Conservation (phyloP, 176 grass and related monocot species). For the Aechmea fasciata region DNA sequence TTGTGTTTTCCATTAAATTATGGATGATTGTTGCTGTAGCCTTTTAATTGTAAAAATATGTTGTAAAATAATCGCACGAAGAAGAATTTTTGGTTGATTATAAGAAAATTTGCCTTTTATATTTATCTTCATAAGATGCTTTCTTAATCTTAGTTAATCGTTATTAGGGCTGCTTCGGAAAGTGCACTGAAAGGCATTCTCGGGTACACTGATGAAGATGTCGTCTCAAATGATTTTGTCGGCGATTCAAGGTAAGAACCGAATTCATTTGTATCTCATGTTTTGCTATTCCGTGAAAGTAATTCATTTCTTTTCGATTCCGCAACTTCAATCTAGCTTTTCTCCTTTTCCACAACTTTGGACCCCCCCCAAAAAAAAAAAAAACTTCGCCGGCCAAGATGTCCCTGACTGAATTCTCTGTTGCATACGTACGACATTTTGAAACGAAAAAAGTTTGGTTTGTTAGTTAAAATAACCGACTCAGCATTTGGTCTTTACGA, state of each 20-base stretch:
- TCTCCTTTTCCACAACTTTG: no score
- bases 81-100: no score
- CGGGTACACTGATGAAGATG: constrained; percentile 88
- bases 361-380: neutral
- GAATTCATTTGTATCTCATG: neutral
- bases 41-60: neutral
- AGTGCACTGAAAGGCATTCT: constrained; percentile 66
- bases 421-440: no score
- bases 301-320: neutral
- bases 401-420: no score
- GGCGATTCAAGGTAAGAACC: constrained; percentile 51
- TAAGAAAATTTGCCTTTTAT: no score
- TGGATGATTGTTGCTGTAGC: neutral
- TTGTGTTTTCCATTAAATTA: neutral
- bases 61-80: no score
- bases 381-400: no score
- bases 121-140: neutral
- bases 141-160: neutral
- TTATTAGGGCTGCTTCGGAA: constrained; percentile 62
- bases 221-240: constrained; percentile 84
- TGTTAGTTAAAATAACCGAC: neutral
- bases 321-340: no score
- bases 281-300: neutral
- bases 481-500: no score
- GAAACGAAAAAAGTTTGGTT: constrained; percentile 7